These are phyloP conservation scores for Globomyces pollinis-pini DNA, from an alignment of 192 early-diverging fungal species.

Conservation along the genomic window DNA sequence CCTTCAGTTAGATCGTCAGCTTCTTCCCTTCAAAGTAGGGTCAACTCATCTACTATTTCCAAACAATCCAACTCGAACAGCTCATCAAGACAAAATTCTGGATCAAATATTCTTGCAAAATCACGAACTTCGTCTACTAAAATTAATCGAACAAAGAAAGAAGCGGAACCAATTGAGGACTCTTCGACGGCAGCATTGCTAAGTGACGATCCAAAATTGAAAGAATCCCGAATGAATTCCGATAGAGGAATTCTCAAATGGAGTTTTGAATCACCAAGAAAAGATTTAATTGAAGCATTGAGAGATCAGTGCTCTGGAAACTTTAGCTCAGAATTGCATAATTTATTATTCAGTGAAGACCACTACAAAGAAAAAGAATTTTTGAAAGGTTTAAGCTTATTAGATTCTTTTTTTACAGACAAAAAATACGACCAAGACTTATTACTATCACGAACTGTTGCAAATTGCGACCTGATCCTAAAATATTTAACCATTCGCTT, in stretches of 20 bases:
- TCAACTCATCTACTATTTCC: too few relatives aligned
- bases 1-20: neutral
- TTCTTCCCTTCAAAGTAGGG: neutral
- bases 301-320: constrained; percentile 53
- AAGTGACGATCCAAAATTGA: constrained; percentile 54
- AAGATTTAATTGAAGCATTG: constrained; percentile 56
- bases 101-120: too few relatives aligned
- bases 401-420: constrained; percentile 61
- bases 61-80: too few relatives aligned
- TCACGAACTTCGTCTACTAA: neutral
- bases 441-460: constrained; percentile 52
- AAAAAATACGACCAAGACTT: constrained; percentile 26
- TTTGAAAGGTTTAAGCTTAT: constrained; percentile 51
- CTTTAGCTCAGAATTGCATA: constrained; percentile 48
- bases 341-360: constrained; percentile 65
- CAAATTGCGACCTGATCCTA: constrained; percentile 71
- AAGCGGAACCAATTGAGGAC: constrained; percentile 1
- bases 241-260: constrained; percentile 65
- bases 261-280: constrained; percentile 58
- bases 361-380: constrained; percentile 85
- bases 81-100: too few relatives aligned
- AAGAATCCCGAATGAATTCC: constrained; percentile 60
- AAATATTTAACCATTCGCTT: constrained; percentile 85
- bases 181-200: constrained; percentile 39
- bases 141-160: neutral